Conservation (phyloP, 148 eudicot species). For the Silene conica region DNA sequence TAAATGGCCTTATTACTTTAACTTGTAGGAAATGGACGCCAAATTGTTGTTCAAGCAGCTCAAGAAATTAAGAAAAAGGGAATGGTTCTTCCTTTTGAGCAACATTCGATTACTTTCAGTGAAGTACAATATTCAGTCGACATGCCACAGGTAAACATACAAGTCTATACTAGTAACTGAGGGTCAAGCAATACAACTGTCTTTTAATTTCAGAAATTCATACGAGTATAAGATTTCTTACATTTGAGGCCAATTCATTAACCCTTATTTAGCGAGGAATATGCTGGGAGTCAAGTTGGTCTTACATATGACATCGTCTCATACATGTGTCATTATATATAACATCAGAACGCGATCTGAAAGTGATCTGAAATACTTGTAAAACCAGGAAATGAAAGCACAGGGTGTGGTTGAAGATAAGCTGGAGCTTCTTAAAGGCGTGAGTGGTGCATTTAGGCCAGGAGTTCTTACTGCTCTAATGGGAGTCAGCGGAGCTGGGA, state of each 20-base stretch:
- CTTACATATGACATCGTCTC: no score
- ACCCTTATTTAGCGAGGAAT: no score
- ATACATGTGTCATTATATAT: no score
- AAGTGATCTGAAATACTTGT: no score
- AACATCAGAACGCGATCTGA: no score
- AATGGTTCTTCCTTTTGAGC: slow-evolving; percentile 85
- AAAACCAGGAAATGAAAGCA: slow-evolving; percentile 63
- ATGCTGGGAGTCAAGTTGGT: no score
- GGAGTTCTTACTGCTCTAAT: slow-evolving; percentile 81
- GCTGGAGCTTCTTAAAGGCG: slow-evolving; percentile 63
- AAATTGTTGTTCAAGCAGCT: slow-evolving; percentile 15
- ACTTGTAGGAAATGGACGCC: slow-evolving; percentile 16
- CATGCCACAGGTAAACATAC: slow-evolving; percentile 50
- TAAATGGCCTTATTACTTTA: neutral
- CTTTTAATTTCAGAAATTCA: no score
- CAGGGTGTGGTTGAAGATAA: slow-evolving; percentile 56
- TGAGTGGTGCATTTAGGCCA: slow-evolving; percentile 78
- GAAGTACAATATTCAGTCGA: slow-evolving; percentile 67
- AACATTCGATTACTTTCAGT: slow-evolving; percentile 64
- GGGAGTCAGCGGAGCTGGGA: slow-evolving; percentile 93
- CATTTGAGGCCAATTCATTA: no score
- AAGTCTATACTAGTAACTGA: no score
- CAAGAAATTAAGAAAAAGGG: slow-evolving; percentile 38
- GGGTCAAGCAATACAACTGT: no score
- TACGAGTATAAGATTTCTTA: no score